Conservation (phyloP, 2,329 filamentous ascomycete species). For the Ampelomyces quisqualis region DNA sequence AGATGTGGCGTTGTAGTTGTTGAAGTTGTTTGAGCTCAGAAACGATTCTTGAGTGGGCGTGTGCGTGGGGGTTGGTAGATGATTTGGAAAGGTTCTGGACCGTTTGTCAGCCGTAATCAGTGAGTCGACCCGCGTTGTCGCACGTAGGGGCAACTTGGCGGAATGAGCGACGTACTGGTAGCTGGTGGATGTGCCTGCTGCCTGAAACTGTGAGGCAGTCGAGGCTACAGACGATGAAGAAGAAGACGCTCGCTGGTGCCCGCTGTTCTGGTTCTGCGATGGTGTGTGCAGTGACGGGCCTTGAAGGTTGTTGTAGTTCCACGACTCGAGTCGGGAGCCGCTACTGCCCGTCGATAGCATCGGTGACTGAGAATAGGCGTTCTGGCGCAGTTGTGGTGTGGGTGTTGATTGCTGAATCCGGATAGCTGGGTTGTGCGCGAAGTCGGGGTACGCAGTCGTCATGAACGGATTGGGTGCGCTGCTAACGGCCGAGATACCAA, state of each 20-base stretch:
- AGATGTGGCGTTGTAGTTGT: conserved; percentile 48
- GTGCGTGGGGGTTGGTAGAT: conserved; percentile 57
- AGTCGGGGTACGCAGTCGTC: conserved; percentile 36
- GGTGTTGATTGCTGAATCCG: conserved; percentile 46
- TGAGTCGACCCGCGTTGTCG: conserved; percentile 39
- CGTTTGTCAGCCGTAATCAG: conserved; percentile 38
- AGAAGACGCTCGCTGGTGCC: conserved; percentile 44
- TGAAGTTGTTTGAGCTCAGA: conserved; percentile 48
- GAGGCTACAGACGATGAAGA: conserved; percentile 45
- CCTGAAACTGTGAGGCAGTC: conserved; percentile 38
- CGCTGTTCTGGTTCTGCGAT: conserved; percentile 28
- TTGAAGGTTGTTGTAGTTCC: conserved; percentile 39
- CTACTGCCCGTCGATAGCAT: conserved; percentile 35
- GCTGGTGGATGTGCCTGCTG: conserved; percentile 25
- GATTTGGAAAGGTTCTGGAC: conserved; percentile 50
- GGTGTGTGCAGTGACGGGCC: conserved; percentile 39
- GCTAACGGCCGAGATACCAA: conserved; percentile 19
- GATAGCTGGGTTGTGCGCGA: conserved; percentile 42
- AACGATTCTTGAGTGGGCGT: conserved; percentile 56
- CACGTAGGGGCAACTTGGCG: conserved; percentile 47
- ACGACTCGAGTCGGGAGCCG: conserved; percentile 31
- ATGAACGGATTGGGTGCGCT: conserved; percentile 33
- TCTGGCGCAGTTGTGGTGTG: conserved; percentile 35
- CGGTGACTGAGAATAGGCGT: conserved; percentile 29
- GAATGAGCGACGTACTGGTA: conserved; percentile 50